Evolutionary conservation across 1,284 basidiomycete genomes (phyloP).

Genomic region (Acaromyces ingoldii): DNA sequence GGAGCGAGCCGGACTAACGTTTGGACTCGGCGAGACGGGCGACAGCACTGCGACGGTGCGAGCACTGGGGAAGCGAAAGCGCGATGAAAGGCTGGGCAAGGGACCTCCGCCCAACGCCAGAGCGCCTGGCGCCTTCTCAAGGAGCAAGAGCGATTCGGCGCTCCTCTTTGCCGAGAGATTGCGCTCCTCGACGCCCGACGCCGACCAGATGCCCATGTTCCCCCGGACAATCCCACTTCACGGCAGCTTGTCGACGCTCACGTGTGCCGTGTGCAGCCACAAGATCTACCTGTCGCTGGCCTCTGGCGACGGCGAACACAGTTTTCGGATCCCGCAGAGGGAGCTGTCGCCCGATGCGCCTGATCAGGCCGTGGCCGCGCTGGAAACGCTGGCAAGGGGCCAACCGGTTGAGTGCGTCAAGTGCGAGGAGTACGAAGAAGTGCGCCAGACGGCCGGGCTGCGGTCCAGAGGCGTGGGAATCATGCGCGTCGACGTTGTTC

Average conservation of each 20-base stretch:
- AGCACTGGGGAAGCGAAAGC: conserved; percentile 33
- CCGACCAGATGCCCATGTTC: conserved; percentile 33
- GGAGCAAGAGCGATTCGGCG: conserved; percentile 27
- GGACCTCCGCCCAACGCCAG: neutral
- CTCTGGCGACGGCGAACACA: neutral
- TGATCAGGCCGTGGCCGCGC: conserved; percentile 24
- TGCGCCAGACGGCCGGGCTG: conserved; percentile 70
- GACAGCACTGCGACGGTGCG: conserved; percentile 28
- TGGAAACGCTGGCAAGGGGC: conserved; percentile 54
- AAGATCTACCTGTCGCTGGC: conserved; percentile 42
- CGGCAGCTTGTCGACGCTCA: conserved; percentile 72
- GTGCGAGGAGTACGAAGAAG: conserved; percentile 66
- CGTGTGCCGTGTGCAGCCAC: conserved; percentile 74
- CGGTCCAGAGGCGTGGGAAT: conserved; percentile 74
- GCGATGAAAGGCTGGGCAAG: conserved; percentile 8
- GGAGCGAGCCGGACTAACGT: conserved; percentile 63
- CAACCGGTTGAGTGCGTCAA: conserved; percentile 71
- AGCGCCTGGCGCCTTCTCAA: neutral
- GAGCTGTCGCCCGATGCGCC: conserved; percentile 13
- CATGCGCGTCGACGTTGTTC: conserved; percentile 77
- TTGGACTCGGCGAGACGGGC: conserved; percentile 53
- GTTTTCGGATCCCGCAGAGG: conserved; percentile 15
- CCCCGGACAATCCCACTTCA: conserved; percentile 84
- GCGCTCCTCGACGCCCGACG: no score
- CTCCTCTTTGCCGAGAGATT: conserved; percentile 16